These are phyloP conservation scores for Vitis hybrid DNA, from an alignment of 177 flowering plant species.

Conservation along the genomic window DNA sequence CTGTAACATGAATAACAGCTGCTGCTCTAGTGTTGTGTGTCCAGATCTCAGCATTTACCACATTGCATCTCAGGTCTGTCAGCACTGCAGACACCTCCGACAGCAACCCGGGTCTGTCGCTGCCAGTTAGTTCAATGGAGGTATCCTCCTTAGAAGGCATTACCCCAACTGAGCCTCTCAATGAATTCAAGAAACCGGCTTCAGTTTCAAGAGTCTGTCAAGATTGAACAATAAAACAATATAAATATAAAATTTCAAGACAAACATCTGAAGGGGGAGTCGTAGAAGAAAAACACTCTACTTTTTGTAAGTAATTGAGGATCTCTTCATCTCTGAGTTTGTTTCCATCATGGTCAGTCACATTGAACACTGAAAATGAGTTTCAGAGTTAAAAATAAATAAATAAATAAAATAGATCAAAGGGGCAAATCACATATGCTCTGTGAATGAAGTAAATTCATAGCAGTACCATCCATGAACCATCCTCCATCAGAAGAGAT, in stretches of 20 bases:
- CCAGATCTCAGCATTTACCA: slow-evolving; percentile 75
- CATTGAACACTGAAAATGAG: slow-evolving; percentile 58
- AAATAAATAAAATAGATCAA: background rate
- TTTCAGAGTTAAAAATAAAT: background rate
- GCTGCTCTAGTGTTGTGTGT: slow-evolving; percentile 84
- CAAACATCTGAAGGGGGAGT: background rate
- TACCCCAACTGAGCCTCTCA: slow-evolving; percentile 50
- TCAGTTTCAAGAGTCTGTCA: slow-evolving; percentile 54
- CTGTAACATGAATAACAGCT: slow-evolving; percentile 63
- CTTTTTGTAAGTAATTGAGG: slow-evolving; percentile 48
- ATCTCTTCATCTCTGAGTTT: slow-evolving; percentile 51
- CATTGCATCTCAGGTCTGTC: slow-evolving; percentile 60
- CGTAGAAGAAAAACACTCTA: slow-evolving; percentile 8
- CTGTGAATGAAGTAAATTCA: background rate
- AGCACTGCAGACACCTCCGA: slow-evolving; percentile 78
- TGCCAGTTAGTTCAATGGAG: slow-evolving; percentile 64
- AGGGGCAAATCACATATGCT: background rate
- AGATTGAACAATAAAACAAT: background rate
- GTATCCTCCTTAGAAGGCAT: slow-evolving; percentile 53
- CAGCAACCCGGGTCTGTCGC: slow-evolving; percentile 66
- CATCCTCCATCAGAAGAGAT: slow-evolving; percentile 85
- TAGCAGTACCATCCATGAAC: slow-evolving; percentile 81
- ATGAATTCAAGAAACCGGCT: slow-evolving; percentile 34
- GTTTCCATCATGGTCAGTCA: slow-evolving; percentile 54
- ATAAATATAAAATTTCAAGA: slow-evolving; percentile 1